Evolutionary conservation across 176 grass and related monocot species (phyloP), one percentile per base, ranked within the genome.

Genomic region (Triticum turgidum): DNA sequence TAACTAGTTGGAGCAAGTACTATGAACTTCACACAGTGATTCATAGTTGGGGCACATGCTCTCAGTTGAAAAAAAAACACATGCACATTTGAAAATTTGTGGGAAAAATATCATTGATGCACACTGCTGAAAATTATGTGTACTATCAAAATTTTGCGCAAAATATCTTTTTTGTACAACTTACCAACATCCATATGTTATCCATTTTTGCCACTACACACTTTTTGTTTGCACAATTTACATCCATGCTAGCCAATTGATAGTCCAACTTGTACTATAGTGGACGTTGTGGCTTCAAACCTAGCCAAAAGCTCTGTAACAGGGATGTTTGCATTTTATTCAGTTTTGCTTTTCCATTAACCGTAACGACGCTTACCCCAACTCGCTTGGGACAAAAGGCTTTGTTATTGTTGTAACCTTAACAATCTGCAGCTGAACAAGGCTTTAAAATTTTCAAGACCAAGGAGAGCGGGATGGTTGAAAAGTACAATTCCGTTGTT

Each of bases 401-500:
- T 59, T 59, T 59, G 20, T 59, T 54, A 13, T 51, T 56, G 56
- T 59, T 59, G 56, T 59, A 35, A 62, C 78, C 88, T 90, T 92
- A 93, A 95, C 54, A 79, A 58, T 68, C 39, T 83, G 42, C 87
- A 98, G 95, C 88, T 80, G 73, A 88, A 62, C 87, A 80, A 77
- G 84, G 93, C 37, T 99, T 94, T 82, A 94, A 91, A 66, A 73
- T 94, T 77, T 94, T 99, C 80, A 99, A 99, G 80, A 79, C 90
- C 80, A 83, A 87, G 33, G 94, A 99, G 80, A 90, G 80, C 41
- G 5, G 42, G 7, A 85, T 99, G 90, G 79, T 99, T 82, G 97
- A 99, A 69, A 99, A 99, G 62, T 99, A 99, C 85, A 98, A 94
- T 82, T 58, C 94, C 65, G 82, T 98, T 79, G 67, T 96, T 69